Percentiles rank a stretch among this genome's conserved stretches.
phyloP scores from a whole-genome alignment of 2,329 filamentous ascomycete genomes.

The Exophiala sp. region DNA sequence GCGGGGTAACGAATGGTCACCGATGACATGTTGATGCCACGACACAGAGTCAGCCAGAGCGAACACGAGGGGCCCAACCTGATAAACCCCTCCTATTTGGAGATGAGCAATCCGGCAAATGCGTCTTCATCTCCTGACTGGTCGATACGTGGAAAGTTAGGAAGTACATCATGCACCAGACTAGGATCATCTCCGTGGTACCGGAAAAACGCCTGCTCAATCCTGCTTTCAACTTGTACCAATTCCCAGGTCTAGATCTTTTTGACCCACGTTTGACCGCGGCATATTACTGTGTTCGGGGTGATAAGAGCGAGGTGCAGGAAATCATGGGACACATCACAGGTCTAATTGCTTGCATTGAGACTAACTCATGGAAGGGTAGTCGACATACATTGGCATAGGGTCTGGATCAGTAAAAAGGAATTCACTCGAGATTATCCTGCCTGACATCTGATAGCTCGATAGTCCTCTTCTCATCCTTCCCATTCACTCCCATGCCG shows the following conservation, averaged over 20 bases:
- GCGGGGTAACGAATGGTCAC: constrained; percentile 4
- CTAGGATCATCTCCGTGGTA: not conserved
- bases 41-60: not conserved
- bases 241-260: not conserved
- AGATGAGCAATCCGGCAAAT: too few species aligned
- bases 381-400: constrained; percentile 20
- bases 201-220: constrained; percentile 7
- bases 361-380: constrained; percentile 12
- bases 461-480: constrained; percentile 4
- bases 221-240: constrained; percentile 1
- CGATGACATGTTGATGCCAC: not conserved
- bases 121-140: not conserved
- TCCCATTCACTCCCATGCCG: constrained; percentile 8
- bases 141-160: not conserved
- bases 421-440: constrained; percentile 11
- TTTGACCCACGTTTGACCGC: constrained; percentile 4
- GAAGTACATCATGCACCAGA: not conserved
- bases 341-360: constrained; percentile 4
- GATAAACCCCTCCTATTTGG: too few species aligned
- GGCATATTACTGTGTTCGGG: constrained; percentile 8
- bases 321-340: constrained; percentile 1
- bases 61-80: not conserved
- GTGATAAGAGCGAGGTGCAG: constrained; percentile 14
- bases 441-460: constrained; percentile 11
- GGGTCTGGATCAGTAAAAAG: constrained; percentile 11